phyloP scores from a whole-genome alignment of 1,139 yeast genomes.

The Suhomyces ambrosiae region DNA sequence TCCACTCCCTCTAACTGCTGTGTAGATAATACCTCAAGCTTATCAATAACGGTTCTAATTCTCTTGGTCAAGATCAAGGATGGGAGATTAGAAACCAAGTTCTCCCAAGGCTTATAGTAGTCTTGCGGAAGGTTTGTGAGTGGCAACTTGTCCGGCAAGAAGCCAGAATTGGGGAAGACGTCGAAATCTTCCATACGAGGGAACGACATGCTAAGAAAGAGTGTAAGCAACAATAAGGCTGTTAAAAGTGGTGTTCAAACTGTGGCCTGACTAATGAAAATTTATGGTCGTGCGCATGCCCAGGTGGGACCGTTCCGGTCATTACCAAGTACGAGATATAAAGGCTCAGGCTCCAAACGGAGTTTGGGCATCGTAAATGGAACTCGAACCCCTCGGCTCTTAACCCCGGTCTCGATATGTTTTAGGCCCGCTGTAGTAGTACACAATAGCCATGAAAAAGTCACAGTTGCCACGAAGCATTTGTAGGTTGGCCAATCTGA shows the following conservation, averaged over 20 bases:
- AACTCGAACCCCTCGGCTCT: no score
- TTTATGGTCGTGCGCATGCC: no score
- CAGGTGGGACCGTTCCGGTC: no score
- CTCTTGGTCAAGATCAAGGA: constrained; percentile 67
- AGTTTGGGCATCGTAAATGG: no score
- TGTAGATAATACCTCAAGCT: constrained; percentile 55
- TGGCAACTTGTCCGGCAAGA: constrained; percentile 73
- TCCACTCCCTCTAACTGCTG: constrained; percentile 41
- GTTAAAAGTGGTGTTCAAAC: not conserved
- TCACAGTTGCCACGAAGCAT: no score
- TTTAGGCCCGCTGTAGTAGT: no score
- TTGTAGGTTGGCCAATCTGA: no score
- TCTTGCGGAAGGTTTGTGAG: constrained; percentile 57
- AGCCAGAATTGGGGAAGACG: constrained; percentile 71
- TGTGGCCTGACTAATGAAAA: no score
- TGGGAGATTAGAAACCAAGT: constrained; percentile 64
- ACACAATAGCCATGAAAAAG: no score
- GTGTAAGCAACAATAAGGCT: not conserved
- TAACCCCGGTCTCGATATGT: no score
- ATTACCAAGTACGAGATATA: no score
- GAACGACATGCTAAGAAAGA: constrained; percentile 6
- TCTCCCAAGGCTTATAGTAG: constrained; percentile 81
- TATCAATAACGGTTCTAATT: constrained; percentile 61
- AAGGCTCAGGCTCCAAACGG: no score
- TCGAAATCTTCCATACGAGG: constrained; percentile 60